Evolutionary conservation across 345 rosid genomes (phyloP).

Genomic region (Turritis glabra): DNA sequence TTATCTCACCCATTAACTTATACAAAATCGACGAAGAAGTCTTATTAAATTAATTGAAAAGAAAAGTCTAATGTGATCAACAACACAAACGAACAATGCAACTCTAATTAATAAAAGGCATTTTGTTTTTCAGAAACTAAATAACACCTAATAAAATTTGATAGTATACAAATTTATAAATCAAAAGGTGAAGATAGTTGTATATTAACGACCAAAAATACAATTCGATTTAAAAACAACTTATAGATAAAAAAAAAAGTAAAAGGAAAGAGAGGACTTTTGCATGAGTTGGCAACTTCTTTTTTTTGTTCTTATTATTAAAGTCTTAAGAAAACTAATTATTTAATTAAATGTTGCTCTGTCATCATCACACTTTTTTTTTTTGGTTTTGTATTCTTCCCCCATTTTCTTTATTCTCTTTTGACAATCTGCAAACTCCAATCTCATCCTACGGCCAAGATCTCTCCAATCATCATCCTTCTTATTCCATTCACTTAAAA

Average conservation of each 20-base stretch:
- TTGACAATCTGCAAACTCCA: constrained; percentile 28
- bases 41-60: background rate
- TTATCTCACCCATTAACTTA: constrained; percentile 20
- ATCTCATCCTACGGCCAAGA: constrained; percentile 40
- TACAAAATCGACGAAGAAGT: background rate
- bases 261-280: constrained; percentile 40
- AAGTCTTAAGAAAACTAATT: constrained; percentile 9
- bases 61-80: constrained; percentile 6
- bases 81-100: background rate
- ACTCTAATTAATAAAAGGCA: background rate
- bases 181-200: background rate
- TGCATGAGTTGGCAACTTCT: constrained; percentile 40
- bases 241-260: constrained; percentile 26
- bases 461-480: constrained; percentile 31
- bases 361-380: constrained; percentile 40
- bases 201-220: background rate
- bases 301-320: constrained; percentile 27
- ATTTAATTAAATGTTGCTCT: constrained; percentile 29
- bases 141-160: background rate
- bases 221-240: constrained; percentile 10
- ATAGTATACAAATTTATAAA: background rate
- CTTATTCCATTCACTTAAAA: constrained; percentile 8
- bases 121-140: background rate
- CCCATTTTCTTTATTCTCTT: constrained; percentile 27
- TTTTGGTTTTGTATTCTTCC: constrained; percentile 34